These are phyloP conservation scores for Scutellaria galericulata DNA, from an alignment of 257 asterid species.

Conservation along the genomic window DNA sequence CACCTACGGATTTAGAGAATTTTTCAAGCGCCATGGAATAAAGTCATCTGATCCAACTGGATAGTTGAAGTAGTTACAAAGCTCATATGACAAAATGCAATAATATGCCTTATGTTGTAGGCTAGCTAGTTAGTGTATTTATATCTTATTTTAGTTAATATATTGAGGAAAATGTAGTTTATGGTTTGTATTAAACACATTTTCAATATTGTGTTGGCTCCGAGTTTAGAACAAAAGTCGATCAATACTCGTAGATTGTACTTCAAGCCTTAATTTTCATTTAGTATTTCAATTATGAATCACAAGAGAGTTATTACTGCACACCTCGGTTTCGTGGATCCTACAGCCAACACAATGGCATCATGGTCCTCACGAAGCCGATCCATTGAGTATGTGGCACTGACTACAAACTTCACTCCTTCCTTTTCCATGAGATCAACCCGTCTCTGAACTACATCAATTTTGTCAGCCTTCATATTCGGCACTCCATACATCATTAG, in stretches of 20 bases:
- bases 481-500: slow-evolving; percentile 99
- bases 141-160: too few relatives aligned
- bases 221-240: slow-evolving; percentile 24
- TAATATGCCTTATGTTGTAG: too few relatives aligned
- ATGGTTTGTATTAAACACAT: too few relatives aligned
- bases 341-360: slow-evolving; percentile 92
- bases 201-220: slow-evolving; percentile 95
- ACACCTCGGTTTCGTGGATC: slow-evolving; percentile 96
- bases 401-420: slow-evolving; percentile 86
- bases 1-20: too few relatives aligned
- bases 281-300: slow-evolving; percentile 6
- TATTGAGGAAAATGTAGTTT: too few relatives aligned
- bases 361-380: slow-evolving; percentile 75
- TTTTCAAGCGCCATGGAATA: too few relatives aligned
- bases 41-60: too few relatives aligned
- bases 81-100: too few relatives aligned
- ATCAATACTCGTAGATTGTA: neutral
- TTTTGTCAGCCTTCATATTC: slow-evolving; percentile 95
- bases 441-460: slow-evolving; percentile 85
- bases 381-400: slow-evolving; percentile 71
- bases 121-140: too few relatives aligned
- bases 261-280: neutral
- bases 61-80: too few relatives aligned
- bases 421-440: slow-evolving; percentile 93
- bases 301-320: slow-evolving; percentile 15